A percentile compares a stretch with the other conserved stretches of the same genome.
These are phyloP conservation scores for Fusarium tuaranense DNA, from an alignment of 2,329 filamentous ascomycete genomes.

Conservation along the genomic window DNA sequence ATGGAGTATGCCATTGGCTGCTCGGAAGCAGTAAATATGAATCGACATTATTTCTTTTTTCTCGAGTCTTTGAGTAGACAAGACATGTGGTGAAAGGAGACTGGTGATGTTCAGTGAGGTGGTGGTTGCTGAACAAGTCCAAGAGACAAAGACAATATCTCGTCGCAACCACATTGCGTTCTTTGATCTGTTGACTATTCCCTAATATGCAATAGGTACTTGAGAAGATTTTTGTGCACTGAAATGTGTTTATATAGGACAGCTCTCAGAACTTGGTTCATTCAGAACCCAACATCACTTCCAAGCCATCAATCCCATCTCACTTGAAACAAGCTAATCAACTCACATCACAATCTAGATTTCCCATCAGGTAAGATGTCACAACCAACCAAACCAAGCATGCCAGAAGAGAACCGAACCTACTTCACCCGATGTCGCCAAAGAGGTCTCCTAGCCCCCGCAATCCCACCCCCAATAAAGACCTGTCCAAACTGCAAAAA, in stretches of 20 bases:
- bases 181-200: background rate
- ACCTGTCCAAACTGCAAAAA: slow-evolving; percentile 16
- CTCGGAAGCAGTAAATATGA: background rate
- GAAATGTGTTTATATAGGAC: background rate
- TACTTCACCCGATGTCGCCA: slow-evolving; percentile 19
- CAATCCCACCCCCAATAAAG: slow-evolving; percentile 5
- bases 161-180: background rate
- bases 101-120: background rate
- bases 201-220: background rate
- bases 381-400: background rate
- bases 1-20: background rate
- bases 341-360: background rate
- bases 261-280: background rate
- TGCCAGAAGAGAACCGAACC: background rate
- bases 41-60: background rate
- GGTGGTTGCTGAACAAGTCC: background rate
- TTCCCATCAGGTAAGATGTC: slow-evolving; percentile 11
- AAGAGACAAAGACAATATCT: background rate
- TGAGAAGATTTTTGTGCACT: too few species aligned
- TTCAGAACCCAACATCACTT: background rate
- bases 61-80: background rate
- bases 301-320: background rate
- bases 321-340: background rate
- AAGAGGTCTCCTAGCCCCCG: slow-evolving; percentile 20
- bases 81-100: background rate